These are phyloP conservation scores for Aureobasidium sp. DNA, from an alignment of 2,329 filamentous ascomycete genomes.

Conservation along the genomic window DNA sequence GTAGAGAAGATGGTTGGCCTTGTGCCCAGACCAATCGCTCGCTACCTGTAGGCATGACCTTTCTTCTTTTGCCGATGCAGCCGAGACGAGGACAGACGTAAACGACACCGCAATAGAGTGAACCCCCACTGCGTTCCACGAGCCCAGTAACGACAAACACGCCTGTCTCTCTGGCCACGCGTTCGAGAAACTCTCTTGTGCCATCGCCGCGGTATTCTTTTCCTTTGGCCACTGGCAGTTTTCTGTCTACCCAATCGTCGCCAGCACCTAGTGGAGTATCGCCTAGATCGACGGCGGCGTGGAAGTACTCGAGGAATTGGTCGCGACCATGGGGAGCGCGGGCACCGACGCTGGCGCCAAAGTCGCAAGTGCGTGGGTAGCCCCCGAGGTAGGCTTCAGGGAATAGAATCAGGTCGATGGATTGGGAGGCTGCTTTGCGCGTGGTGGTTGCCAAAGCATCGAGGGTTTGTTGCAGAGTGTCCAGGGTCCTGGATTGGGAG, in stretches of 20 bases:
- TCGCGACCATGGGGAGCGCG: slow-evolving; percentile 64
- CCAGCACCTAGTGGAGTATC: slow-evolving; percentile 67
- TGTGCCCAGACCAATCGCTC: slow-evolving; percentile 87
- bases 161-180: slow-evolving; percentile 64
- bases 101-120: slow-evolving; percentile 72
- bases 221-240: slow-evolving; percentile 44
- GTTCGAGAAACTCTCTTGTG: slow-evolving; percentile 71
- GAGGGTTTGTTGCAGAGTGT: slow-evolving; percentile 52
- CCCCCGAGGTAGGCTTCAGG: slow-evolving; percentile 90
- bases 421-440: slow-evolving; percentile 50
- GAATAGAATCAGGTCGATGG: slow-evolving; percentile 68
- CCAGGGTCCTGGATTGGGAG: slow-evolving; percentile 40
- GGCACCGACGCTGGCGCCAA: slow-evolving; percentile 66
- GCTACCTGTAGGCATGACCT: slow-evolving; percentile 83
- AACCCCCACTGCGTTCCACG: slow-evolving; percentile 73
- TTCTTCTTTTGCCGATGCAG: slow-evolving; percentile 74
- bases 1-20: slow-evolving; percentile 68
- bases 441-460: slow-evolving; percentile 56
- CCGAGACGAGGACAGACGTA: slow-evolving; percentile 72
- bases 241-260: slow-evolving; percentile 59
- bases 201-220: slow-evolving; percentile 57
- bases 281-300: slow-evolving; percentile 70
- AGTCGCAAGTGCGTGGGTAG: slow-evolving; percentile 73
- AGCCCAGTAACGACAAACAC: slow-evolving; percentile 75
- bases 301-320: slow-evolving; percentile 75